Percentiles rank a stretch among this genome's conserved stretches.
These are phyloP conservation scores for Candida parachauliodes DNA, from an alignment of 805 yeast genomes.

Conservation along the genomic window DNA sequence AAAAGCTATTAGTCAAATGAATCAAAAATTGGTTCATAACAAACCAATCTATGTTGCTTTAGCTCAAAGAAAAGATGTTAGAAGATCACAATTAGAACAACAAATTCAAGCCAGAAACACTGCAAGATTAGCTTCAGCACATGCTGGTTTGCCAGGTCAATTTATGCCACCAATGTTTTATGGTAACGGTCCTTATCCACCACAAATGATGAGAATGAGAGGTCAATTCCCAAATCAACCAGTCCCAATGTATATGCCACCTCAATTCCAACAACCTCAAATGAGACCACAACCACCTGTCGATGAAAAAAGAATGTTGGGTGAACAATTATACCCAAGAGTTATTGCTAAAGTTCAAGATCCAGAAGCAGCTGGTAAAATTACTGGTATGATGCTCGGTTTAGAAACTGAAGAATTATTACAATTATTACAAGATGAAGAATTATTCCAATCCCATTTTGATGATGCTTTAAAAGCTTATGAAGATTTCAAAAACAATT, in stretches of 20 bases:
- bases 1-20: conserved; percentile 97
- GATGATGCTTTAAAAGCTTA: conserved; percentile 93
- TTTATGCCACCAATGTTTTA: conserved; percentile 84
- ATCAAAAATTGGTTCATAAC: conserved; percentile 90
- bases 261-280: conserved; percentile 45
- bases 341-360: conserved; percentile 84
- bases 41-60: conserved; percentile 98
- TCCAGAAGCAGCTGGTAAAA: conserved; percentile 95
- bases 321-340: conserved; percentile 95
- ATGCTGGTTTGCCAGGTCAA: conserved; percentile 86
- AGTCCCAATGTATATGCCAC: conserved; percentile 79
- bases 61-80: conserved; percentile 97
- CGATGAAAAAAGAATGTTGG: conserved; percentile 95
- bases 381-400: conserved; percentile 98
- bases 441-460: conserved; percentile 83
- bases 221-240: conserved; percentile 72
- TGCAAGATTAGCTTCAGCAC: conserved; percentile 96
- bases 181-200: conserved; percentile 78
- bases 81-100: conserved; percentile 95
- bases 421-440: conserved; percentile 85
- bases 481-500: conserved; percentile 76
- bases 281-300: conserved; percentile 72
- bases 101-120: conserved; percentile 98
- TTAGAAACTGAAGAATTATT: conserved; percentile 89
- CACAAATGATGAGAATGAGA: conserved; percentile 74